Percentiles rank a stretch among this genome's conserved stretches.
These are phyloP conservation scores for Potentilla sterilis DNA, from an alignment of 306 rosid genomes.

Conservation along the genomic window DNA sequence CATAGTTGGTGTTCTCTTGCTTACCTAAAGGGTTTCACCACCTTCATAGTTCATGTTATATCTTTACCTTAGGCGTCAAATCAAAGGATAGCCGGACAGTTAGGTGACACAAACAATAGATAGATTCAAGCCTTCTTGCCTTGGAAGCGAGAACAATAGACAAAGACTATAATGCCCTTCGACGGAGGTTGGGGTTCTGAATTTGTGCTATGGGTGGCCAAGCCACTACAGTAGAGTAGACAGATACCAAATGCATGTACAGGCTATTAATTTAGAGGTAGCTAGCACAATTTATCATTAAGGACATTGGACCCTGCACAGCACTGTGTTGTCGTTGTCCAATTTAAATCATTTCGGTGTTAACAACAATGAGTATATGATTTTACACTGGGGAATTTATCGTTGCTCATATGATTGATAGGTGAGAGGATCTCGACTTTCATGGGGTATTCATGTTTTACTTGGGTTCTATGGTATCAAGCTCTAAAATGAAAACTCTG, in stretches of 20 bases:
- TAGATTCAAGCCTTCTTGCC: constrained; percentile 32
- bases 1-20: constrained; percentile 14
- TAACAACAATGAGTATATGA: background rate
- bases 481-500: background rate
- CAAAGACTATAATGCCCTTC: constrained; percentile 10
- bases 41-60: background rate
- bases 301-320: background rate
- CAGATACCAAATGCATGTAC: constrained; percentile 1
- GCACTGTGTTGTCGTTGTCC: constrained; percentile 10
- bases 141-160: constrained; percentile 26
- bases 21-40: constrained; percentile 19
- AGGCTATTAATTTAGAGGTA: constrained; percentile 7
- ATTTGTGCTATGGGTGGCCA: background rate
- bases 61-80: constrained; percentile 32
- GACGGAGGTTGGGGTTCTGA: background rate
- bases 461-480: background rate
- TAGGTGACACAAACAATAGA: constrained; percentile 24
- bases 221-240: background rate
- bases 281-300: constrained; percentile 1
- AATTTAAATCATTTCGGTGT: background rate
- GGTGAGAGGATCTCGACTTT: background rate
- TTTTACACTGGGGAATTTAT: background rate
- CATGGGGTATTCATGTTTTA: background rate
- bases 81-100: background rate
- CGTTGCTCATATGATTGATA: background rate